Conservation (phyloP, 441 rosid species). For the Corymbia calophylla region DNA sequence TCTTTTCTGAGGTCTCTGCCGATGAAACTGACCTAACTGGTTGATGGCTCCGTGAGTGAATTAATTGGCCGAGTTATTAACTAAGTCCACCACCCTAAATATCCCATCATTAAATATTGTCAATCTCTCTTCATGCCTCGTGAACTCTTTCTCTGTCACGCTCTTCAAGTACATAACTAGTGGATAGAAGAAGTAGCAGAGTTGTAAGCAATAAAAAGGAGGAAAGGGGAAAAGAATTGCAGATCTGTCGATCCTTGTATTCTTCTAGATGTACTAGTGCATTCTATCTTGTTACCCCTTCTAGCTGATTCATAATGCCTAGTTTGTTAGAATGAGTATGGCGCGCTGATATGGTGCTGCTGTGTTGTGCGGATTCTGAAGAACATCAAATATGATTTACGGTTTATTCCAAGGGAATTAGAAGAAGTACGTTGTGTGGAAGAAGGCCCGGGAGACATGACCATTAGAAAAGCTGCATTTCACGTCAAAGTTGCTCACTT, state of each 20-base stretch:
- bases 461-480: neutral
- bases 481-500: neutral
- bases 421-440: neutral
- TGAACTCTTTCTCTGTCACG: neutral
- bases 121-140: neutral
- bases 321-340: neutral
- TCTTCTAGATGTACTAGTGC: neutral
- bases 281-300: neutral
- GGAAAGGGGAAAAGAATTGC: neutral
- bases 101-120: neutral
- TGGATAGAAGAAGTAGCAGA: neutral
- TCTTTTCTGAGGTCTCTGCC: constrained; percentile 41
- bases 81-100: neutral
- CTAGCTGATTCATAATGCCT: neutral
- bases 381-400: neutral
- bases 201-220: neutral
- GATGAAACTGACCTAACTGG: constrained; percentile 19
- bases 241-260: neutral
- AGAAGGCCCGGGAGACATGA: neutral
- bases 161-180: neutral
- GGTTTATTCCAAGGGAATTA: neutral
- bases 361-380: neutral
- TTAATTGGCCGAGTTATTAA: neutral
- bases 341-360: neutral
- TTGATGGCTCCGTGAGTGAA: neutral